Base-by-base conservation (phyloP, 768 basidiomycete species). In the Lepiota venenata region DNA sequence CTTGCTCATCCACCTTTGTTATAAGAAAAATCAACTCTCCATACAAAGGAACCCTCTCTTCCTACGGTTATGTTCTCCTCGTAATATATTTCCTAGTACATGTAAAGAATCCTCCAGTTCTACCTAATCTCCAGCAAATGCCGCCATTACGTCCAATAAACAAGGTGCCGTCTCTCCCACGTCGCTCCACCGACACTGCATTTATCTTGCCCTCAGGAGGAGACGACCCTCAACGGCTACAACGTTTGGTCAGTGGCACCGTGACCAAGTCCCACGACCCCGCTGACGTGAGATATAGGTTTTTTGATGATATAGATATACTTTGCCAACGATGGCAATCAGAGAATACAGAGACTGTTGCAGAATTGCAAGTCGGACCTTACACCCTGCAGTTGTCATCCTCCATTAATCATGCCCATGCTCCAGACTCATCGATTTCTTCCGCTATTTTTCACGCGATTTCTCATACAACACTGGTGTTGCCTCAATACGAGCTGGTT, bases 51-150 rank as follows among this genome's bases (percentile, higher is more conserved):
- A 98, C 96, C 1, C 77, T 99, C 50, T 95, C 92, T 52, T 96
- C 94, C 50, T 98, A 99, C 67, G 96, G 96, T 59, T 98, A 96
- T 73, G 95, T 96, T 60, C 81, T 99, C 49, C 88, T 99, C 70
- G 96, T 98, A 69, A 92, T 99, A 63, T 97, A 95, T 74, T 99
- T 93, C 73, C 83, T 98, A 50, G 86, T 95, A 43, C 97, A 99
- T 69, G 94, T 98, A 74, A 96, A 97, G 76, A 92, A 92, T 61
- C 95, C 96, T 52, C 91, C 95, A 21, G 91, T 99, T 40, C 78
- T 99, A 56, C 96, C 96, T 60, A 97, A 97, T 74, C 79, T 97
- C 57, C 94, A 97, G 75, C 87, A 93, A 70, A 90, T 97, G 79
- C 93, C 93, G 20, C 92, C 94, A 32, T 68, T 94, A 61, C 87